Evolutionary conservation across 1,284 basidiomycete species (phyloP), one percentile per base, ranked within the genome.

Genomic region (Amylostereum chailletii): DNA sequence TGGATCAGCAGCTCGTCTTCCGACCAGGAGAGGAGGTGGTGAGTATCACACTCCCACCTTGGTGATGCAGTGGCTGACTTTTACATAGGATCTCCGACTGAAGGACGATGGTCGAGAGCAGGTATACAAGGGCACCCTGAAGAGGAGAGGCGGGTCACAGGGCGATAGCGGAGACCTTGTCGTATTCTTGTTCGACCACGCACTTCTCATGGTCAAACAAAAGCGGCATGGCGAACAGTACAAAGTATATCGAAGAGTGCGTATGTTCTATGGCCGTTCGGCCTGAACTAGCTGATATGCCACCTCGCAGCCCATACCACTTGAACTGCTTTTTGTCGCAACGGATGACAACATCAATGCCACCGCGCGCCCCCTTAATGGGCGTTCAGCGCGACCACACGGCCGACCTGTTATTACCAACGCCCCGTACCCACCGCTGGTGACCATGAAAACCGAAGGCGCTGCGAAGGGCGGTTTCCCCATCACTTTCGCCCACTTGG

Each of bases 141-240:
- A 93, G 67, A 90, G 93, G 62, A 82, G 94, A 4, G 94, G 94
- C 46, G 84, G 74, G 4, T 71, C 72, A 4, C 76, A 86, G 58
- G 83, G 83, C 58, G 90, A 91, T 60, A 86, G 74, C 55, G 86
- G 93, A 5, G 95, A 99, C 64, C 72, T 98, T 49, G 81, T 93
- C 58, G 88, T 96, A 3, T 97, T 96, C 73, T 70, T 99, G 57
- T 97, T 99, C 62, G 96, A 99, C 65, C 95, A 99, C 68, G 94
- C 94, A 0, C 70, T 99, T 48, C 71, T 99, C 42, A 91, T 99
- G 78, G 94, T 91, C 56, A 99, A 99, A 72, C 79, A 90, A 59
- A 94, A 85, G 73, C 89, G 87, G 66, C 94, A 95, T 66, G 84
- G 86, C 50, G 94, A 98, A 58, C 89, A 94, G 60, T 88, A 84